Base-by-base conservation (phyloP, 2,329 filamentous ascomycete genomes). In the Fusarium nanum region DNA sequence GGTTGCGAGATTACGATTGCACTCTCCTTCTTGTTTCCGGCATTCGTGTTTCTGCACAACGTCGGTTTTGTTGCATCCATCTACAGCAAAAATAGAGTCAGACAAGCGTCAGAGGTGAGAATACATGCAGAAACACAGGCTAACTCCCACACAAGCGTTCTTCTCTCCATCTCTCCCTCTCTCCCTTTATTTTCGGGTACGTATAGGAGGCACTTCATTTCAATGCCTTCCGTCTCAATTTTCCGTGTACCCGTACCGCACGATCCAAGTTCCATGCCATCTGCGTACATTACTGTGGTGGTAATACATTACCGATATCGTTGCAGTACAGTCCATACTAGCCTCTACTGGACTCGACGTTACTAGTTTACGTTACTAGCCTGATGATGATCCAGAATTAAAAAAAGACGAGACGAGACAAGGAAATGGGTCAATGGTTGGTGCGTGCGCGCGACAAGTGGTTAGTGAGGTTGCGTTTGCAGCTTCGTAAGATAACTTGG, bases 21-120 rank as follows among this genome's bases (percentile, higher is more conserved):
- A 18, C 34, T 37, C 34, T 10, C 67, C 67, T 44, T 70, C 49
- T 63, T 63, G 56, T 70, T 54, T 67, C 67, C 62, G 56, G 57
- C 61, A 37, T 34, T 62, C 56, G 40, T 45, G 16, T 32, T 22
- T 61, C 44, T 40, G 50, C 37, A 44, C 40, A 55, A 48, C 14
- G 12, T 44, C 34, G 27, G 44, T 44, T 22, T 30, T 44, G 37
- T 53, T 58, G 37, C 56, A 52, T 57, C 46, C 45, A 32, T 52
- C 27, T 25, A 44, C n/a, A 44, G 45, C 25, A 34, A 25, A 13
- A 20, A 53, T 34, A 40, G 55, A 50, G 64, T 64, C 64, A 67
- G 64, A 60, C 54, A 60, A 46, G 48, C 64, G 64, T 67, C 64
- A 67, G 48, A 60, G 60, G 45, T 45, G 41, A 56, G 52, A 50